Conservation (phyloP, 148 eudicot species). For the Rhododendron simsii region DNA sequence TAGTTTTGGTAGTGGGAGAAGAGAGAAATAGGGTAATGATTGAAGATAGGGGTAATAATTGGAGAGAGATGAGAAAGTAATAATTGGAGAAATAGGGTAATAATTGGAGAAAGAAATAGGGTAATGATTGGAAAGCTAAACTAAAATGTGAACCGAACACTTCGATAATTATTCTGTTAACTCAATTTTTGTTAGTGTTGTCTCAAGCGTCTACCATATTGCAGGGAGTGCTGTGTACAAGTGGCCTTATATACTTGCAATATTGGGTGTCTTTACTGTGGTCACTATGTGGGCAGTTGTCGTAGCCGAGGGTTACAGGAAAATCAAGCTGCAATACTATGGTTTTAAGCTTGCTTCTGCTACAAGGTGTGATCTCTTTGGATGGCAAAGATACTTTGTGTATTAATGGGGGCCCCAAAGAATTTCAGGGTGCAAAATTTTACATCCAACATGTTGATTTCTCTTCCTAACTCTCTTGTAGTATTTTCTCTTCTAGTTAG, state of each 20-base stretch:
- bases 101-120: too few species aligned
- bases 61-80: too few species aligned
- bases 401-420: background rate
- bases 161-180: background rate
- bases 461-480: background rate
- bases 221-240: conserved; percentile 70
- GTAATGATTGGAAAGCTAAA: too few species aligned
- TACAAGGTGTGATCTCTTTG: conserved; percentile 64
- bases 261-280: conserved; percentile 57
- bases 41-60: too few species aligned
- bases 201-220: conserved; percentile 16
- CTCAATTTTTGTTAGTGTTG: background rate
- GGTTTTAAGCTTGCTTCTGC: conserved; percentile 95
- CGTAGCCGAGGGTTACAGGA: conserved; percentile 95
- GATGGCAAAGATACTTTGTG: background rate
- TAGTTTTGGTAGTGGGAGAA: too few species aligned
- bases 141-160: too few species aligned
- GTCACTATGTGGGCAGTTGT: conserved; percentile 97
- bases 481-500: background rate
- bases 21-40: too few species aligned
- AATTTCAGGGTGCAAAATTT: background rate
- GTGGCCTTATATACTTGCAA: conserved; percentile 71
- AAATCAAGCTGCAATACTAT: conserved; percentile 89
- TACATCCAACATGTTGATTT: background rate
- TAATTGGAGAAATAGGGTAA: too few species aligned